phyloP scores from a whole-genome alignment of 495 filamentous ascomycete species.

The Cercophora scortea region DNA sequence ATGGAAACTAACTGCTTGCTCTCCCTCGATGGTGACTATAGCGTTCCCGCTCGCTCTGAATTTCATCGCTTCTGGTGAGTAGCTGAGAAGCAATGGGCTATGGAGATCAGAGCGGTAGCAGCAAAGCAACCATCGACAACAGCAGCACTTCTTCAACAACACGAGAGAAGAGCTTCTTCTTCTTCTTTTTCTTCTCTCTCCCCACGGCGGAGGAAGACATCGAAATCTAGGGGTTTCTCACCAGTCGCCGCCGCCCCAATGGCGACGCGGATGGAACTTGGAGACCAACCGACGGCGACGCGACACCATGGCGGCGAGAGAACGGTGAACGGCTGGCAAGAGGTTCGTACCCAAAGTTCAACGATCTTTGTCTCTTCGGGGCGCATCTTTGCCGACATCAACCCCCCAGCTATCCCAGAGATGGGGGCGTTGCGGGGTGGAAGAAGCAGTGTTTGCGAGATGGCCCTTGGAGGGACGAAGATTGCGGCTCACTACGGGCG shows the following conservation, averaged over 20 bases:
- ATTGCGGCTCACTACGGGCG: conserved; percentile 81
- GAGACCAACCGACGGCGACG: neutral
- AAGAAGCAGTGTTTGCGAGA: neutral
- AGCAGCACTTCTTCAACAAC: neutral
- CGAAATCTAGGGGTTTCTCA: no score
- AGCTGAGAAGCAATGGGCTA: conserved; percentile 1
- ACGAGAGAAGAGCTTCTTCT: neutral
- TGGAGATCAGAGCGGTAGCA: conserved; percentile 37
- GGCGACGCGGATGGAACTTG: no score
- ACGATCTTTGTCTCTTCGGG: neutral
- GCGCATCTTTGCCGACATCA: neutral
- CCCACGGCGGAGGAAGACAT: no score
- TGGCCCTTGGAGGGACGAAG: conserved; percentile 9
- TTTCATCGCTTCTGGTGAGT: conserved; percentile 82
- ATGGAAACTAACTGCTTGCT: conserved; percentile 15
- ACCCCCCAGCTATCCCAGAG: neutral
- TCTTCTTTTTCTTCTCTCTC: no score
- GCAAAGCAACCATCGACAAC: neutral
- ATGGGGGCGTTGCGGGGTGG: neutral
- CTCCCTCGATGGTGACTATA: conserved; percentile 15
- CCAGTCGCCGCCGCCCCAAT: no score
- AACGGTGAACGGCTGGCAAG: conserved; percentile 1
- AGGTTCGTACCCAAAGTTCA: conserved; percentile 17
- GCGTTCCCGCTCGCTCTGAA: conserved; percentile 69
- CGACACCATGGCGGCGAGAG: neutral